These are phyloP conservation scores for Postia placenta DNA, from an alignment of 768 basidiomycete genomes.

Conservation along the genomic window DNA sequence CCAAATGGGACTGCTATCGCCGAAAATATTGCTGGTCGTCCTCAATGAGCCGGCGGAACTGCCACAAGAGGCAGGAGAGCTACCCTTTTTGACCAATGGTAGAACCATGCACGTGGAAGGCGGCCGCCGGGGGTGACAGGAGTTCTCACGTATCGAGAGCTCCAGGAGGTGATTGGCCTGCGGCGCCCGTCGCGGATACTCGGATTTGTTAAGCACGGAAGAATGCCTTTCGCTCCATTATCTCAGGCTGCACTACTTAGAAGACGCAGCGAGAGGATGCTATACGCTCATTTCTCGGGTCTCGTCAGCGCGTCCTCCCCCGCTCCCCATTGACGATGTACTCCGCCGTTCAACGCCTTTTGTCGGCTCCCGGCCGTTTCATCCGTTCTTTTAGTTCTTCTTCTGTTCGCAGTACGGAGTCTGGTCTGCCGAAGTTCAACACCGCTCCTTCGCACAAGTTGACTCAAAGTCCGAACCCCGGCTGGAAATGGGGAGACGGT, in stretches of 20 bases:
- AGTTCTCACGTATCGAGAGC: not conserved
- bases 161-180: not conserved
- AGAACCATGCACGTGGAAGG: not conserved
- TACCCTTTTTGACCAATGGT: too few species aligned
- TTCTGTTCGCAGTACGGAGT: not conserved
- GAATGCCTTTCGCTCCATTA: slow-evolving; percentile 1
- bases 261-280: not conserved
- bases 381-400: slow-evolving; percentile 1
- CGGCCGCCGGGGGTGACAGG: not conserved
- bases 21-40: too few species aligned
- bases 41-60: too few species aligned
- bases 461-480: slow-evolving; percentile 33
- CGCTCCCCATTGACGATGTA: not conserved
- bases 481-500: slow-evolving; percentile 40
- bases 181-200: not conserved
- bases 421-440: slow-evolving; percentile 8
- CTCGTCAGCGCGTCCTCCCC: not conserved
- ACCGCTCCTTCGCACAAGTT: slow-evolving; percentile 24
- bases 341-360: slow-evolving; percentile 1
- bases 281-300: not conserved
- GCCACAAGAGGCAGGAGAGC: too few species aligned
- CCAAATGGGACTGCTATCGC: not conserved
- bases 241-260: slow-evolving; percentile 2
- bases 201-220: not conserved
- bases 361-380: slow-evolving; percentile 1